These are phyloP conservation scores for Capronia epimyces DNA, from an alignment of 2,329 filamentous ascomycete genomes.

Conservation along the genomic window DNA sequence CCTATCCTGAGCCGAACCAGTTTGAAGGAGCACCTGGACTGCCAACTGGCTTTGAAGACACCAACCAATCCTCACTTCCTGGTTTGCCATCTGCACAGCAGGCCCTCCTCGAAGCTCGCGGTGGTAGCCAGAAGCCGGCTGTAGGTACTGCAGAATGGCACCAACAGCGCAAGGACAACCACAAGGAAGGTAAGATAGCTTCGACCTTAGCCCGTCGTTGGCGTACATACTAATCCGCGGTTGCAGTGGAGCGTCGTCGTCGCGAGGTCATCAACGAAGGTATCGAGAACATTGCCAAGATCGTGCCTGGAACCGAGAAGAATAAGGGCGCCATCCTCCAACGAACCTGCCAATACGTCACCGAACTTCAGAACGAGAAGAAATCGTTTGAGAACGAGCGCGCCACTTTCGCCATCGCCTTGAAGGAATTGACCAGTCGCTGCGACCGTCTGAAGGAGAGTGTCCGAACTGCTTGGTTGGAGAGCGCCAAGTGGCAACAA, in stretches of 20 bases:
- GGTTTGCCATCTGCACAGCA: constrained; percentile 28
- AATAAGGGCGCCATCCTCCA: constrained; percentile 97
- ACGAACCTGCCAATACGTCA: constrained; percentile 89
- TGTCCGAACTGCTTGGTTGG: constrained; percentile 81
- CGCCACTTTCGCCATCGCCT: constrained; percentile 42
- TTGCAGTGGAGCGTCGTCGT: constrained; percentile 81
- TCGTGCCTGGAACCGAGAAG: constrained; percentile 96
- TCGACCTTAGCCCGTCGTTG: background rate
- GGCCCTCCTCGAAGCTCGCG: constrained; percentile 37
- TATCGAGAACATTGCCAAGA: constrained; percentile 95
- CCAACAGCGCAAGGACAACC: constrained; percentile 92
- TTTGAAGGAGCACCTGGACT: constrained; percentile 34
- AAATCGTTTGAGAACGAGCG: constrained; percentile 38
- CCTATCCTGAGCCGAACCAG: constrained; percentile 39
- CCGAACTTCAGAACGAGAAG: constrained; percentile 55
- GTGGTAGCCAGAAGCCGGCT: constrained; percentile 62
- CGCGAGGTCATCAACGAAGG: constrained; percentile 98
- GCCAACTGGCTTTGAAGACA: constrained; percentile 9
- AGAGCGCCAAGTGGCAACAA: constrained; percentile 61
- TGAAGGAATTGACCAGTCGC: constrained; percentile 83
- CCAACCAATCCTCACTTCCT: background rate
- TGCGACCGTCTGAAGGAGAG: constrained; percentile 93
- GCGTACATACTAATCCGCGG: constrained; percentile 1
- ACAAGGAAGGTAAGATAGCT: constrained; percentile 77
- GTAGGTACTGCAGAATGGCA: constrained; percentile 99